Evolutionary conservation across 352 stramenopile species (phyloP), one percentile per base, ranked within the genome.

Genomic region (Globisporangium iwayamae): DNA sequence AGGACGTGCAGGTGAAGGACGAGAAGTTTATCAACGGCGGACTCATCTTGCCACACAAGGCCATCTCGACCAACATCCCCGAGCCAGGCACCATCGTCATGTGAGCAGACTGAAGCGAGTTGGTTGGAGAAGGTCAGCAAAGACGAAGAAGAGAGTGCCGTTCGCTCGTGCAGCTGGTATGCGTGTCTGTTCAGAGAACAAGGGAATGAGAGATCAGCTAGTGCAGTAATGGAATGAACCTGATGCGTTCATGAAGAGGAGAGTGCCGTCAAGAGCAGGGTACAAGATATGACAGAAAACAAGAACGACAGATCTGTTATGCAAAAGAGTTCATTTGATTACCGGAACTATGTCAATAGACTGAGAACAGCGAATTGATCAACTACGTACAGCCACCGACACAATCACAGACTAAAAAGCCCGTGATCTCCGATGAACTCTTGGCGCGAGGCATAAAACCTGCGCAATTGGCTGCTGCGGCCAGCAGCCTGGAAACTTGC

Each of bases 11-110:
- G 65, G 82, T 95, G 38, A 93, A 93, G 65, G 86, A 95, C 62
- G 88, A 94, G 59, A 89, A 91, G 71, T 94, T 87, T 70, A 92
- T 96, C 72, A 95, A 96, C 62, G 88, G 88, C 41, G 85, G 81
- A 22, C 81, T 96, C 68, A 91, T 96, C 66, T 65, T 96, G 58
- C 88, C 88, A 45, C 88, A 96, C 72, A 94, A 94, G 64, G 85
- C 83, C 68, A 95, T 96, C 71, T 94, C 88, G 7, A 71, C 82
- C 52, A 93, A 82, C 68, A 92, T 93, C 46, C 84, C 83, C 2
- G 87, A 95, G 60, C 83, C 85, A 38, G 88, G 88, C 57, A 96
- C 85, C 45, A 96, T 96, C 64, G 84, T 96, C 76, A 96, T 96
- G 88, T 96, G 67, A 75, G 30, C 14, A 56, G 51, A 18, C 20